Percentiles rank a stretch among this genome's conserved stretches.
These are phyloP conservation scores for Rutstroemia sp. DNA, from an alignment of 2,329 filamentous ascomycete species.

Conservation along the genomic window DNA sequence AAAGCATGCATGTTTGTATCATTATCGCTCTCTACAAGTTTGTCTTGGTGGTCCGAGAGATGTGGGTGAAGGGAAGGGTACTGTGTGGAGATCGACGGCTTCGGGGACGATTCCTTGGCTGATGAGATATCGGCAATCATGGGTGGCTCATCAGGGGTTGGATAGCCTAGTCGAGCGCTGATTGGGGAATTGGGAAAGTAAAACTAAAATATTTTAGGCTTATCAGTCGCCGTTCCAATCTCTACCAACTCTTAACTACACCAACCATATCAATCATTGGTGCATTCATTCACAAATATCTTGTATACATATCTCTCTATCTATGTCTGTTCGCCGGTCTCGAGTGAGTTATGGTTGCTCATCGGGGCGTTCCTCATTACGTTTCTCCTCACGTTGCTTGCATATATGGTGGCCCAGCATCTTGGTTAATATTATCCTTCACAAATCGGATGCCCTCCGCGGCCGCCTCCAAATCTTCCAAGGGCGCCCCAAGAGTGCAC, in stretches of 20 bases:
- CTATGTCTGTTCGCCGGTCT: not conserved
- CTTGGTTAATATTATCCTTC: slow-evolving; percentile 1
- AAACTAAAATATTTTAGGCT: slow-evolving; percentile 4
- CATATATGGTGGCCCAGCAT: slow-evolving; percentile 1
- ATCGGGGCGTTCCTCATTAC: slow-evolving; percentile 1
- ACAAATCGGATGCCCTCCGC: slow-evolving; percentile 1
- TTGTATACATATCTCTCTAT: not conserved
- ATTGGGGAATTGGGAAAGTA: slow-evolving; percentile 3
- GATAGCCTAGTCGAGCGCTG: not conserved
- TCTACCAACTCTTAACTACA: not conserved
- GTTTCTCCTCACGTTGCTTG: not conserved
- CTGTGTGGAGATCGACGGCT: not conserved
- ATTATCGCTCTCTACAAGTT: not conserved
- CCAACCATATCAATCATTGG: not conserved
- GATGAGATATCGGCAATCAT: not conserved
- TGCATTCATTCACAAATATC: not conserved
- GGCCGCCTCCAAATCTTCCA: not conserved
- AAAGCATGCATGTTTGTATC: slow-evolving; percentile 6
- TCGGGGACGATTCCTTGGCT: not conserved
- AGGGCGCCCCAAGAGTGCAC: not conserved
- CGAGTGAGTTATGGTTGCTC: not conserved
- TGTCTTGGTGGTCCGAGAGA: too few relatives aligned
- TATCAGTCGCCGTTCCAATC: slow-evolving; percentile 1
- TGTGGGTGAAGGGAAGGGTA: not conserved
- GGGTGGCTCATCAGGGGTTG: not conserved